Base-by-base conservation (phyloP, 2,329 filamentous ascomycete species). In the Biscogniauxia mediterranea region DNA sequence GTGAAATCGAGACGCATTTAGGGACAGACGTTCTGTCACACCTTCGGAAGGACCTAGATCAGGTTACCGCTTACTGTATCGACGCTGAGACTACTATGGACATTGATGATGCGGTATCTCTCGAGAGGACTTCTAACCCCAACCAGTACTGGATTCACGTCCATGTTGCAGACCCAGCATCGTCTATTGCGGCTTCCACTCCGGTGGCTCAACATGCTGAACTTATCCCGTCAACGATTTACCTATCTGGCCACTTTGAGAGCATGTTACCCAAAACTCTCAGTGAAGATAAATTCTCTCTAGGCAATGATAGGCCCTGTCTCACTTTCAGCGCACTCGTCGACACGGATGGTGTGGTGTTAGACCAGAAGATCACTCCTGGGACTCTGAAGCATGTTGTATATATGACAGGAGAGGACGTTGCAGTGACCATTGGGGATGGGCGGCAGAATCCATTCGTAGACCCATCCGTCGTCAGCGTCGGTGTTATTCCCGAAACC, bases 141-240 rank as follows among this genome's bases (percentile, higher is more conserved):
- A 72, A 80, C 56, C 81, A 89, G 66, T 86, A 85, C 69, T 95
- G 91, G 91, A 79, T 94, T 28, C 90, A 93, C 70, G 76, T 92
- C 32, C 91, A 95, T 72, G 83, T 90, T 51, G 91, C 92, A 15
- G 92, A 95, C 69, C 91, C 91, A 8, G 89, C 89, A 2, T 90
- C 91, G 5, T 84, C 85, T 61, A 85, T 95, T 64, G 69, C 77
- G 20, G 84, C 85, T 19, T 78, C 85, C 21, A 85, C 86, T 46
- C 76, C 80, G 8, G 74, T 91, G 7, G 83, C 84, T 38, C 79
- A 83, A 62, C 85, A 85, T 69, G 86, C 91, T 53, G 82, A 87
- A 61, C 79, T 86, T 63, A 79, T 87, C 32, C 80, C 83, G 1
- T 78, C 85, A 67, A 86, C 83, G n/a, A 78, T 83, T 52, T 89